A percentile compares a stretch with the other conserved stretches of the same genome.
These are phyloP conservation scores for Iberis pinnata DNA, from an alignment of 345 rosid genomes.

Conservation along the genomic window DNA sequence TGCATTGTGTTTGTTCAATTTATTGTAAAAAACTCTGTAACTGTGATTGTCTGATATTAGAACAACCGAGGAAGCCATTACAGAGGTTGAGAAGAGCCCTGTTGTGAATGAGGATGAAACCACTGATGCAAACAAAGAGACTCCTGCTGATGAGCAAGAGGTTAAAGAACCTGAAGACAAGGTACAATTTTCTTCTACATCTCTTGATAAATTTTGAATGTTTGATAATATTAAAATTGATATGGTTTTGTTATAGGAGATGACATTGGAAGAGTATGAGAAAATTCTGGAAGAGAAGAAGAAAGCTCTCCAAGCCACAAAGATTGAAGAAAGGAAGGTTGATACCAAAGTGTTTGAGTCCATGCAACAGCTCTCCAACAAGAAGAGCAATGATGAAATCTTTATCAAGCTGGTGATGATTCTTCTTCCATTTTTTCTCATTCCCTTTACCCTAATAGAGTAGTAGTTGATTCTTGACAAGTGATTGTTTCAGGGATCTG, in stretches of 20 bases:
- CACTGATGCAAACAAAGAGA: constrained; percentile 45
- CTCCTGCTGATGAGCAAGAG: constrained; percentile 29
- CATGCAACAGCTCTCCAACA: constrained; percentile 66
- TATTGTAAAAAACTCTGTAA: not conserved
- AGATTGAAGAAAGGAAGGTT: constrained; percentile 61
- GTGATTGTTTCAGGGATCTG: constrained; percentile 50
- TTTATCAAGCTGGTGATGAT: constrained; percentile 52
- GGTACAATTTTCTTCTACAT: constrained; percentile 26
- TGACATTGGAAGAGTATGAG: constrained; percentile 87
- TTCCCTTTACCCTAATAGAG: not conserved
- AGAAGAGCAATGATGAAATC: constrained; percentile 50
- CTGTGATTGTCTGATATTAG: constrained; percentile 27
- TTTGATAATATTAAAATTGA: not conserved
- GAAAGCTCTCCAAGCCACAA: constrained; percentile 48
- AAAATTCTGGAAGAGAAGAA: constrained; percentile 62
- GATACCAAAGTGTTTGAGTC: constrained; percentile 51
- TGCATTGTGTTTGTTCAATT: not conserved
- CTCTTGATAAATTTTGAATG: not conserved
- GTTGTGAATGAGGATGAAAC: constrained; percentile 53
- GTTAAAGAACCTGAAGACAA: constrained; percentile 52
- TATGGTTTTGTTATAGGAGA: constrained; percentile 39
- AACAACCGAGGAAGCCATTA: constrained; percentile 47
- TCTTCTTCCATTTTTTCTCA: not conserved
- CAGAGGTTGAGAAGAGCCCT: constrained; percentile 50
- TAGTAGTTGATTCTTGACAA: constrained; percentile 81